Base-by-base conservation (phyloP, 768 basidiomycete species). In the Macrocybe gigantea region DNA sequence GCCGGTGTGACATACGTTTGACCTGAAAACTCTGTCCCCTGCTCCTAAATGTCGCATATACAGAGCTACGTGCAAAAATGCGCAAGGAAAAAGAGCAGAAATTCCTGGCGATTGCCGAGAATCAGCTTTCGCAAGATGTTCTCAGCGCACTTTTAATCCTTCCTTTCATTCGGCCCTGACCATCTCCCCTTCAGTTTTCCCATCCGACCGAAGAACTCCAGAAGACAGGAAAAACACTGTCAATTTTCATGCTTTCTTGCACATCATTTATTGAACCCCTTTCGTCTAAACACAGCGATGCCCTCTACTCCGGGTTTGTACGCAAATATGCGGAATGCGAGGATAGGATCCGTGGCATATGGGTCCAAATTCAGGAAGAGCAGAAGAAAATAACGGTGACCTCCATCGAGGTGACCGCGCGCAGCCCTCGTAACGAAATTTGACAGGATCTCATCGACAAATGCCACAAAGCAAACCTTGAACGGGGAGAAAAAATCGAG, bases 311-410 rank as follows among this genome's bases (percentile, higher is more conserved):
- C 7, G 54, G 57, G 2, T 61, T 59, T 41, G 42, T 54, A 32
- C 49, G 49, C 29, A 53, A 56, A 38, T 61, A 61, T 32, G 60
- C 60, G n/a, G 45, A 54, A n/a, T 53, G 50, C 38, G 60, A 61
- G 47, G 60, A 61, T 34, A 48, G n/a, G 9, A 61, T 61, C 8
- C 56, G 56, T 33, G 50, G 51, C 32, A 45, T 61, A 29, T 57
- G 56, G 54, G 47, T 33, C 29, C 60, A 59, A 36, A 48, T 61
- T 36, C 51, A 51, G 14, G 49, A 56, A 29, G 58, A 59, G 44
- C 58, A 53, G 30, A 51, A 59, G 49, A 61, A 57, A 40, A 41
- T 60, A 36, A n/a, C 47, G 45, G 59, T 57, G 4, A 15, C 32
- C 22, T 13, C 11, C 15, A 33, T 14, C 34, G 22, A 41, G 15